These are phyloP conservation scores for Oryza nivara DNA, from an alignment of 176 grass and related monocot genomes.

Conservation along the genomic window DNA sequence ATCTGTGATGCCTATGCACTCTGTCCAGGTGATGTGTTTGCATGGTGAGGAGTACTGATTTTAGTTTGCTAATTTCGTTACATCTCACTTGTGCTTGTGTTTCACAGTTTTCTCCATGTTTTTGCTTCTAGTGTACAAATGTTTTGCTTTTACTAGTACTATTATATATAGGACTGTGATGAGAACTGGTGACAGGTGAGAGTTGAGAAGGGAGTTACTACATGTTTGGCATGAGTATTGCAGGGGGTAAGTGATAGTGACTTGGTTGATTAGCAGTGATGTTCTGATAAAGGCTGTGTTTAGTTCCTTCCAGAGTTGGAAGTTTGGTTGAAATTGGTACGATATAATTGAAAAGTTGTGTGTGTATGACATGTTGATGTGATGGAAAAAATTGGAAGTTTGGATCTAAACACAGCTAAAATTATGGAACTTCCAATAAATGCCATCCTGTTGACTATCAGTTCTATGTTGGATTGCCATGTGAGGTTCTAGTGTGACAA, in stretches of 20 bases:
- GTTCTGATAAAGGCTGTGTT: neutral
- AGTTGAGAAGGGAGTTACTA: neutral
- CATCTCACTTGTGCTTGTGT: neutral
- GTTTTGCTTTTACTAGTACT: neutral
- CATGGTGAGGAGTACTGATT: neutral
- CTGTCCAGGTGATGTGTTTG: constrained; percentile 6
- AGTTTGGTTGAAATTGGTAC: no score
- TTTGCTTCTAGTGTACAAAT: no score
- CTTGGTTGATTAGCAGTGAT: neutral
- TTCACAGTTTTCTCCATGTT: neutral
- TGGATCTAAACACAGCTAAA: no score
- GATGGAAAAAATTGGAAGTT: no score
- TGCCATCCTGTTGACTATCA: no score
- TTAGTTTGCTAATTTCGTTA: constrained; percentile 5
- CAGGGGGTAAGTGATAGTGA: neutral
- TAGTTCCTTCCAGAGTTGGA: no score
- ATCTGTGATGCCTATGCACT: neutral
- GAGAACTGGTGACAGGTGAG: neutral
- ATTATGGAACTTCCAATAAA: no score
- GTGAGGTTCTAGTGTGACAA: no score
- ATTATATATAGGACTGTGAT: no score
- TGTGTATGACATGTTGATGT: no score
- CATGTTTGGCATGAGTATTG: neutral
- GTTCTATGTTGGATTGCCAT: no score
- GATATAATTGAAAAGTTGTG: no score